phyloP scores from a whole-genome alignment of 192 early-diverging fungal genomes.

The Entomortierella parvispora region DNA sequence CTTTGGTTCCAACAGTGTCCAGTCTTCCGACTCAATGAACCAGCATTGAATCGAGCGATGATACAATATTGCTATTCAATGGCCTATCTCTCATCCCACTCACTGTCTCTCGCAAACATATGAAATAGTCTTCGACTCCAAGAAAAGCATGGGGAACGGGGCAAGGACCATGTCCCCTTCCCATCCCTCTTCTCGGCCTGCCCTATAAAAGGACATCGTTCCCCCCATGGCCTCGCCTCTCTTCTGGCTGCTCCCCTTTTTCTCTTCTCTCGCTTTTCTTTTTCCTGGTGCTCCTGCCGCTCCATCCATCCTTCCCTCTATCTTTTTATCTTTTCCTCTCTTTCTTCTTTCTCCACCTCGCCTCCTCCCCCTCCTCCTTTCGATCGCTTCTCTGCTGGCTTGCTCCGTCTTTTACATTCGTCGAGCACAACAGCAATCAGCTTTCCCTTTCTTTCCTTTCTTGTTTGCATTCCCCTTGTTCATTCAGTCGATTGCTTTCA shows the following conservation, averaged over 20 bases:
- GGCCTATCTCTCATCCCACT: too few relatives aligned
- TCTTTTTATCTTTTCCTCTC: not conserved
- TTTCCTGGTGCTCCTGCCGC: conserved; percentile 1
- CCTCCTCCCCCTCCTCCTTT: not conserved
- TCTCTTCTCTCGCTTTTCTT: conserved; percentile 6
- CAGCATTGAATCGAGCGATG: too few relatives aligned
- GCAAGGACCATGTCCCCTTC: not conserved
- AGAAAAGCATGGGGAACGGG: not conserved
- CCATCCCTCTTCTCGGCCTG: conserved; percentile 7
- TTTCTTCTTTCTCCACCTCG: not conserved
- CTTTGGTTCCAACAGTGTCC: too few relatives aligned
- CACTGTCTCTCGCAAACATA: too few relatives aligned
- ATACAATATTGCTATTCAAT: too few relatives aligned
- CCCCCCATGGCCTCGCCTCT: not conserved
- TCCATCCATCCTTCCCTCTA: not conserved
- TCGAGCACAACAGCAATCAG: conserved; percentile 33
- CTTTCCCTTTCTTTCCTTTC: conserved; percentile 7
- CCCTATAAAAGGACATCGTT: not conserved
- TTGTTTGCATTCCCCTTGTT: conserved; percentile 22
- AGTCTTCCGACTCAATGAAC: too few relatives aligned
- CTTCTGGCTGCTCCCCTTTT: conserved; percentile 4
- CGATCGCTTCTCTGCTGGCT: conserved; percentile 1
- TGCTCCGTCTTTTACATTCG: conserved; percentile 37
- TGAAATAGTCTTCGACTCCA: not conserved
- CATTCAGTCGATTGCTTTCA: conserved; percentile 14